Conservation (phyloP, 148 eudicot genomes). For the Spergularia bocconei region DNA sequence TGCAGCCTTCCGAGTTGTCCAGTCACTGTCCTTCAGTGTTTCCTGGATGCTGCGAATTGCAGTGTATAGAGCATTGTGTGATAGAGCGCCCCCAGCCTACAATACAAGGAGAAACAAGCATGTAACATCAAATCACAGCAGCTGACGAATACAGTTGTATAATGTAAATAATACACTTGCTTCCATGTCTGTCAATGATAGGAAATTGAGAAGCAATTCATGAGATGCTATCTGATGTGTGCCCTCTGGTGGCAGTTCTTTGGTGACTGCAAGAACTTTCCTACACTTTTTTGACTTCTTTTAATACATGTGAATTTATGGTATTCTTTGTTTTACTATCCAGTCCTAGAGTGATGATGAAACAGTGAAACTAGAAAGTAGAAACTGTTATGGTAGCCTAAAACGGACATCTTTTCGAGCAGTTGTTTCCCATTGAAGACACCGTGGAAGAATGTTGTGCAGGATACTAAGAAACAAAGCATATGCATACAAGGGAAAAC, state of each 20-base stretch:
- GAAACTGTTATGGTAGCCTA: no score
- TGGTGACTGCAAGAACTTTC: neutral
- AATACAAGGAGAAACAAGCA: slow-evolving; percentile 22
- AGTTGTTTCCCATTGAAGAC: neutral
- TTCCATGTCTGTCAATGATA: neutral
- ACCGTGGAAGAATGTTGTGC: neutral
- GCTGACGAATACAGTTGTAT: neutral
- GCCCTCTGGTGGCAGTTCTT: neutral
- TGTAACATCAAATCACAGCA: neutral
- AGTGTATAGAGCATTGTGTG: slow-evolving; percentile 51
- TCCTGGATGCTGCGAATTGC: slow-evolving; percentile 81
- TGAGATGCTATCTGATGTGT: neutral
- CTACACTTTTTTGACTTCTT: no score
- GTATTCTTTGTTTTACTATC: no score
- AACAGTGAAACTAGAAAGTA: no score
- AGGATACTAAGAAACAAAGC: neutral
- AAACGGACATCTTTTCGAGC: no score
- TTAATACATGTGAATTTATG: no score
- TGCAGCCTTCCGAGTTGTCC: slow-evolving; percentile 92
- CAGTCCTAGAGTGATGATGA: no score
- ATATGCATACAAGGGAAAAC: slow-evolving; percentile 1
- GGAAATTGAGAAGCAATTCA: slow-evolving; percentile 2
- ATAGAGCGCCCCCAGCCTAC: slow-evolving; percentile 85
- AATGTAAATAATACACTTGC: neutral
- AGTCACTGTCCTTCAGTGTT: slow-evolving; percentile 67